Base-by-base conservation (phyloP, 106 monocot genomes). In the Vanilla planifolia region DNA sequence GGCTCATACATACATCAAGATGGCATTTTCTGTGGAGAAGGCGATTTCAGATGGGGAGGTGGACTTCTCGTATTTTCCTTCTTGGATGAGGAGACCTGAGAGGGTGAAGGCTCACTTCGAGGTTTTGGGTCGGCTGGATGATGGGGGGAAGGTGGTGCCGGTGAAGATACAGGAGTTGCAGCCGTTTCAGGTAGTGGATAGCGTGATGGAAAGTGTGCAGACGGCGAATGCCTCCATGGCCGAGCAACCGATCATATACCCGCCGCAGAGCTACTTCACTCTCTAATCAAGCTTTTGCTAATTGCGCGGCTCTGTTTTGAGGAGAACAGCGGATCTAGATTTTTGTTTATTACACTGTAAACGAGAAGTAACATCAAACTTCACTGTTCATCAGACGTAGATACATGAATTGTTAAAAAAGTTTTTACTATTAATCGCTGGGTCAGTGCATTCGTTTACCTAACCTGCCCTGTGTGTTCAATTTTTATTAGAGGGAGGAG, bases 101-200 rank as follows among this genome's bases (percentile, higher is more conserved):
- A 88, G 73, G 65, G 52, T 45, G 0, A 67, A 33, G 8, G 66
- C 67, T 5, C 79, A 88, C 51, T 98, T 79, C 50, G 91, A 98
- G 72, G 96, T 98, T 16, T 62, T 98, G 19, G 91, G 77, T 1
- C 60, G 91, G 28, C 68, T 98, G 25, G 96, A 91, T 47, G 80
- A 80, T 6, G 64, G 70, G 32, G 84, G 96, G 17, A 84, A 77
- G 65, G 82, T 91, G 33, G 65, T 90, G 2, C 79, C 90, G 0
- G 95, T 90, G 78, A 87, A 79, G 65, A 84, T 98, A 25, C 77
- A 71, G 0, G 70, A 77, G 74, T 70, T 98, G 16, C 72, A 67
- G 47, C 91, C 96, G 6, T 58, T 73, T 8, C 62, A 67, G 45
- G 33, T 19, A 0, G 56, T 63, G 10, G 91, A 88, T n/a, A 72